Evolutionary conservation across 176 grass and related monocot genomes (phyloP).

Genomic region (Ensete ventricosum): DNA sequence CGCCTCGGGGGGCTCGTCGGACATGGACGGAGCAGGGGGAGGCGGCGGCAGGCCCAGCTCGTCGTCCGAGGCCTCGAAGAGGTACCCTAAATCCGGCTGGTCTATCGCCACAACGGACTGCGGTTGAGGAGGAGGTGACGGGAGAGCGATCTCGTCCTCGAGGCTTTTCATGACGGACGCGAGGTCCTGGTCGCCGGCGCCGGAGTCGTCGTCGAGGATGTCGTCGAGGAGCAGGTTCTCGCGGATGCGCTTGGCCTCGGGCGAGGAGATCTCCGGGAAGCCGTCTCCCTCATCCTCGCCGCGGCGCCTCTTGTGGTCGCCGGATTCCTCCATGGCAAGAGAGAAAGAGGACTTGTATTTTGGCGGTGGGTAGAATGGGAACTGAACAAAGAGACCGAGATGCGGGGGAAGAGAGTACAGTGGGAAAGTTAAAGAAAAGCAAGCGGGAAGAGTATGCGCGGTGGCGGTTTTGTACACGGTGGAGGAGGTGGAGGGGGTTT

Average conservation of each 20-base stretch:
- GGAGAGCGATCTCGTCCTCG: slow-evolving; percentile 29
- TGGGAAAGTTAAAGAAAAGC: background rate
- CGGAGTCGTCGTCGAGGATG: slow-evolving; percentile 9
- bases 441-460: background rate
- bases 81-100: slow-evolving; percentile 29
- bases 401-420: background rate
- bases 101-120: background rate
- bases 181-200: slow-evolving; percentile 18
- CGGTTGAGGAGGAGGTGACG: background rate
- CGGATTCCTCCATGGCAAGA: background rate
- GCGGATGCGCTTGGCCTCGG: slow-evolving; percentile 17
- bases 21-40: background rate
- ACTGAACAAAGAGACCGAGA: too few species aligned
- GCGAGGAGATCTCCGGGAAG: background rate
- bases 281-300: background rate
- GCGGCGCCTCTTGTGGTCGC: background rate
- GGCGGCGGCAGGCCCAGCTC: slow-evolving; percentile 33
- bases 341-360: background rate
- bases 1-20: background rate
- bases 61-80: slow-evolving; percentile 42
- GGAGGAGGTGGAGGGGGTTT: background rate
- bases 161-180: slow-evolving; percentile 40
- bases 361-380: background rate
- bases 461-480: background rate
- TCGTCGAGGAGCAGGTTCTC: slow-evolving; percentile 29